Evolutionary conservation across 2,329 filamentous ascomycete genomes (phyloP), one percentile per base, ranked within the genome.

Genomic region (Penicillium sp.): DNA sequence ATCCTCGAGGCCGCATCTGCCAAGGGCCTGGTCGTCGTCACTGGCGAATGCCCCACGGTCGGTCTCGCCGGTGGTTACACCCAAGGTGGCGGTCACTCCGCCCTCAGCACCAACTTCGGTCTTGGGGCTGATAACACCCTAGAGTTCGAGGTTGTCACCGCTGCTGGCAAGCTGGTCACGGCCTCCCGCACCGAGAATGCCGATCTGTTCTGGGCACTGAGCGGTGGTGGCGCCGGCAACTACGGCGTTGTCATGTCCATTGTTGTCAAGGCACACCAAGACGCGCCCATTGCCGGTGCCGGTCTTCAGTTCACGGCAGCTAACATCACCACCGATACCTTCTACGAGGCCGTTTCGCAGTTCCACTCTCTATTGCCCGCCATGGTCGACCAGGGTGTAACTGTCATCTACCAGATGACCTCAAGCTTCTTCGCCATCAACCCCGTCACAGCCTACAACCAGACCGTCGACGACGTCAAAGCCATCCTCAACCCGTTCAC

Each of bases 101-200:
- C 80, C 0, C 75, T 88, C 2, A 79, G 76, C 54, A 81, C 81
- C 3, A 71, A 66, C 17, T 84, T 82, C 55, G 86, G 86, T 21
- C 75, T 89, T 0, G 82, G 75, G 19, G 84, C 84, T 0, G 86
- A 89, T 63, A 80, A 88, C 50, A 77, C 81, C 0, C 74, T 89
- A 1, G 77, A 82, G 59, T 83, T 76, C 49, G 78, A 85, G 59
- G 82, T 86, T 1, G 77, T 88, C 19, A 82, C 79, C 8, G 81
- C 78, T 4, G 33, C 41, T 12, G 63, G 62, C 12, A 57, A 60
- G 13, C 17, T 65, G 19, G 49, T 65, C 29, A 63, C 57, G 13
- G 63, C 63, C 1, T 57, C 60, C 2, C 60, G 55, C 6, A 44
- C 65, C 0, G 50, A 63, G 29, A 39, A 66, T 29, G 48, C 54